Evolutionary conservation across 352 stramenopile species (phyloP), one percentile per base, ranked within the genome.

Genomic region (Pythium phragmiticola): DNA sequence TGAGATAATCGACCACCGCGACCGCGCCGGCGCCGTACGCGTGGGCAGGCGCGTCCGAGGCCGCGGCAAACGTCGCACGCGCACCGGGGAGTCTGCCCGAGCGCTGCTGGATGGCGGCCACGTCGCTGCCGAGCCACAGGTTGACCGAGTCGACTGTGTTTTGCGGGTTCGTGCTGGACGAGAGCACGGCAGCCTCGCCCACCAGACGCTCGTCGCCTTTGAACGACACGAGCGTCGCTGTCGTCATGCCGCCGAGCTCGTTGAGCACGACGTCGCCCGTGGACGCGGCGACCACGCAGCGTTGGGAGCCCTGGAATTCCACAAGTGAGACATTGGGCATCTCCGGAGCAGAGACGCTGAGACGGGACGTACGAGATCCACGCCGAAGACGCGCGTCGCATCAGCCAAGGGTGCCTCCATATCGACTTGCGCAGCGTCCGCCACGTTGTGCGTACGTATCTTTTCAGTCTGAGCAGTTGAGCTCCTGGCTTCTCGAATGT

Each of bases 171-270:
- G 85, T 93, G 60, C 77, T 90, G 49, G 88, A 82, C 34, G 88
- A 87, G 42, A 90, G 75, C 60, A 96, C 86, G n/a, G 86, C 88
- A 6, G 84, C 74, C 64, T 97, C 88, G 45, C 89, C 89, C 30
- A 96, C 69, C 17, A 95, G 78, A 0, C 88, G 76, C 73, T 96
- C 87, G 52, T 91, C 76, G 53, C 81, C 80, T 57, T 93, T 95
- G 60, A 96, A 96, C n/a, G 87, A 85, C 58, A 96, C 84, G 19
- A 96, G 71, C 36, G 83, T 92, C 30, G 88, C 85, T 3, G 85
- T 94, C 34, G 87, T 94, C 80, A 96, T 92, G 47, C 75, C 80
- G 41, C 89, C 89, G 9, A 97, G 82, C 70, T 96, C 88, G 57
- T 95, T 96, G 37, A 94, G 82, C 68, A 96, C 81, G 33, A 95